Conservation (phyloP, 2,329 filamentous ascomycete species). For the Aspergillus sp. region DNA sequence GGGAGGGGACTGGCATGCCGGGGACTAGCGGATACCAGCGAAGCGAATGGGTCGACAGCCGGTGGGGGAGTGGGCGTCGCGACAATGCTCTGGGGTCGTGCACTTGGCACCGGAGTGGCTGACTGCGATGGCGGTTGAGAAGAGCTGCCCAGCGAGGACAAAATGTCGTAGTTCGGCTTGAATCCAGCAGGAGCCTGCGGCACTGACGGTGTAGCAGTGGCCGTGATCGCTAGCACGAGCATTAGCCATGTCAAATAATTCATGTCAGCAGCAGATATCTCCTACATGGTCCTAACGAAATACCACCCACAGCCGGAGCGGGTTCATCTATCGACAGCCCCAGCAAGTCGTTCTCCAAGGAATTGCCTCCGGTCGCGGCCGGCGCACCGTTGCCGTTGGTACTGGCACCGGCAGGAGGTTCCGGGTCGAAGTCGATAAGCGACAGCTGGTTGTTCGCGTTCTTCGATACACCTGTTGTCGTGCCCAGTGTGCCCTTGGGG, state of each 20-base stretch:
- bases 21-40: conserved; percentile 55
- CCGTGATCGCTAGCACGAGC: conserved; percentile 38
- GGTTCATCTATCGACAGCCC: conserved; percentile 79
- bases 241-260: neutral
- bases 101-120: conserved; percentile 51
- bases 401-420: conserved; percentile 50
- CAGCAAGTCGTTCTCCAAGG: conserved; percentile 85
- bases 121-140: conserved; percentile 52
- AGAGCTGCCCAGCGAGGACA: conserved; percentile 52
- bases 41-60: conserved; percentile 62
- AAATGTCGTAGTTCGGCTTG: conserved; percentile 60
- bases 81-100: conserved; percentile 31
- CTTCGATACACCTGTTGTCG: conserved; percentile 65
- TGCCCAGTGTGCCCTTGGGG: conserved; percentile 75
- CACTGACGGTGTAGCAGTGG: conserved; percentile 32
- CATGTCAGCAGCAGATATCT: conserved; percentile 34
- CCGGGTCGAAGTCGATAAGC: conserved; percentile 82
- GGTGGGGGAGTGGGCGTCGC: conserved; percentile 38
- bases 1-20: conserved; percentile 49
- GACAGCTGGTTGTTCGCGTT: conserved; percentile 78
- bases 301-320: conserved; percentile 76
- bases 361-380: conserved; percentile 58
- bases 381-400: conserved; percentile 47
- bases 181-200: conserved; percentile 49
- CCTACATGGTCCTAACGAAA: conserved; percentile 76